phyloP scores from a whole-genome alignment of 116 monocot genomes.

The Thalassia testudinum region DNA sequence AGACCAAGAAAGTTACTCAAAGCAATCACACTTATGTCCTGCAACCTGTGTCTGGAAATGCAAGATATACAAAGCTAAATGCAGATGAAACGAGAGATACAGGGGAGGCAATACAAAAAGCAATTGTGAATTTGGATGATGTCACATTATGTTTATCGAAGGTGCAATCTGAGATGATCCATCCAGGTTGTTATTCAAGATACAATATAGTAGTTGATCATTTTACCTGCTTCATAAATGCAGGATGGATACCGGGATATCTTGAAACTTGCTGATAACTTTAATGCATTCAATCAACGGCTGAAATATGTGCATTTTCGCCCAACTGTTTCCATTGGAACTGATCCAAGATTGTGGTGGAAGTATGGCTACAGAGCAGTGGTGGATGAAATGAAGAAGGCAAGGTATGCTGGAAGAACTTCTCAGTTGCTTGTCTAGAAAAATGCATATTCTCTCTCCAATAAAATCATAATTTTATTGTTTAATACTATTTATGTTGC shows the following conservation, averaged over 20 bases:
- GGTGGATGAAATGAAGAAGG: constrained; percentile 67
- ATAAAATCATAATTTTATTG: no score
- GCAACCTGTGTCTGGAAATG: constrained; percentile 83
- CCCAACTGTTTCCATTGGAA: constrained; percentile 46
- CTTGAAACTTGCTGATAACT: constrained; percentile 87
- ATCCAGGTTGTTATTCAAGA: not conserved
- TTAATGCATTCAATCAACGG: constrained; percentile 82
- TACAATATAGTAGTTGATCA: not conserved
- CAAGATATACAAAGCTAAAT: constrained; percentile 65
- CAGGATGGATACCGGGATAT: constrained; percentile 94
- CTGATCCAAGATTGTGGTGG: constrained; percentile 88
- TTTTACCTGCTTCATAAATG: not conserved
- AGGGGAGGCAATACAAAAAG: constrained; percentile 68
- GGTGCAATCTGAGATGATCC: constrained; percentile 19
- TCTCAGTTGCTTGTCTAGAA: no score
- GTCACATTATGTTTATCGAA: constrained; percentile 90
- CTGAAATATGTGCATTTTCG: constrained; percentile 86
- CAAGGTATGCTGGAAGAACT: no score
- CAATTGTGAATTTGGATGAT: constrained; percentile 70
- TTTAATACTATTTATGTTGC: no score
- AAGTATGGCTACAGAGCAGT: constrained; percentile 79
- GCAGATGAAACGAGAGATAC: constrained; percentile 35
- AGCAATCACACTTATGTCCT: constrained; percentile 50
- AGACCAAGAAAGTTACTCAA: not conserved
- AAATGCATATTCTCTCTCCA: no score